A percentile compares a stretch with the other conserved stretches of the same genome.
Evolutionary conservation across 768 basidiomycete genomes (phyloP).

Genomic region (Pleurotus tuoliensis): DNA sequence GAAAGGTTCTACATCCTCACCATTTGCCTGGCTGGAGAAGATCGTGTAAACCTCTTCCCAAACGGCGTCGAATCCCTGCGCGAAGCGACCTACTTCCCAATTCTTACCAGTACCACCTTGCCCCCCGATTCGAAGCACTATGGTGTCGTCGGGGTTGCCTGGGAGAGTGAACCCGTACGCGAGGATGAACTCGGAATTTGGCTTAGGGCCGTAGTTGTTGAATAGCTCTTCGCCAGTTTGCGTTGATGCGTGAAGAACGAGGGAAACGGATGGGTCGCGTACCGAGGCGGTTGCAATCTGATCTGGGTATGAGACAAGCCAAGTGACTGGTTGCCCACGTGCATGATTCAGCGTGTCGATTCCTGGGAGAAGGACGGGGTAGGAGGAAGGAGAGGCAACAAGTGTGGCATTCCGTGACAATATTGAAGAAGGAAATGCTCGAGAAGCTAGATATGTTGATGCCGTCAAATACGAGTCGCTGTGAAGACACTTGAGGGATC

Average conservation of each 20-base stretch:
- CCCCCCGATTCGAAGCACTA: constrained; percentile 74
- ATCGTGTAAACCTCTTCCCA: constrained; percentile 53
- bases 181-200: constrained; percentile 85
- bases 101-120: constrained; percentile 28
- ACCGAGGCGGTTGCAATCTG: constrained; percentile 10
- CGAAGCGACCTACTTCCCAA: constrained; percentile 64
- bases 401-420: constrained; percentile 57
- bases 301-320: constrained; percentile 54
- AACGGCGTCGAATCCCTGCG: constrained; percentile 49
- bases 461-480: constrained; percentile 75
- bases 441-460: constrained; percentile 77
- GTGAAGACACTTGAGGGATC: constrained; percentile 6
- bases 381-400: constrained; percentile 42
- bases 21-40: constrained; percentile 11
- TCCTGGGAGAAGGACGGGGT: constrained; percentile 83
- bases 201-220: constrained; percentile 92
- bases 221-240: constrained; percentile 55
- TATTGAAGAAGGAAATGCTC: constrained; percentile 86
- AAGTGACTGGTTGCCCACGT: constrained; percentile 76
- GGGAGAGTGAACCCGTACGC: constrained; percentile 87
- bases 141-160: constrained; percentile 82
- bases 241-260: constrained; percentile 50
- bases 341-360: constrained; percentile 86
- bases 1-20: constrained; percentile 29
- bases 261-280: constrained; percentile 35